Percentiles rank a stretch among this genome's conserved stretches.
Evolutionary conservation across 202 grass and related monocot species (phyloP).

Genomic region (Panicum hallii): DNA sequence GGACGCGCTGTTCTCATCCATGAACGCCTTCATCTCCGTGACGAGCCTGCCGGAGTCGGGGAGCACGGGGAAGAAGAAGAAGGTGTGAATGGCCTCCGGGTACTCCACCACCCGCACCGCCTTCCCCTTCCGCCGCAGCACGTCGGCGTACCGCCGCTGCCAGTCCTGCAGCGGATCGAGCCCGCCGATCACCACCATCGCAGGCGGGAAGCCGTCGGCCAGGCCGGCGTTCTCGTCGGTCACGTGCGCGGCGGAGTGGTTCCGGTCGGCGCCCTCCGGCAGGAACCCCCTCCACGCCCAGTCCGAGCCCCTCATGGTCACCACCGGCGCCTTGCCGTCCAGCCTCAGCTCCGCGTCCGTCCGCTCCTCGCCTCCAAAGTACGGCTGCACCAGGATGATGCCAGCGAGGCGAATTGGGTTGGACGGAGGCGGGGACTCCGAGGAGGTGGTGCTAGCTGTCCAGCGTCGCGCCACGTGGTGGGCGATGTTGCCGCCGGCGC

Average conservation of each 20-base stretch:
- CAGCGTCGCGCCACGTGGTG: slow-evolving; percentile 67
- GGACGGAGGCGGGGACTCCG: background rate
- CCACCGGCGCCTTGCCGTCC: slow-evolving; percentile 47
- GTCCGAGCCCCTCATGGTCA: slow-evolving; percentile 41
- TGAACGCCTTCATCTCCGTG: slow-evolving; percentile 52
- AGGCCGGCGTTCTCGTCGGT: slow-evolving; percentile 31
- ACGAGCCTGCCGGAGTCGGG: slow-evolving; percentile 43
- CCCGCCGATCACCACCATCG: slow-evolving; percentile 56
- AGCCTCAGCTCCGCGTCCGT: slow-evolving; percentile 56
- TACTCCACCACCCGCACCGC: slow-evolving; percentile 45
- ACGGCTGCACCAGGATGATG: slow-evolving; percentile 61
- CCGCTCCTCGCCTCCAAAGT: slow-evolving; percentile 61
- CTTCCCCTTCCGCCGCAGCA: slow-evolving; percentile 42
- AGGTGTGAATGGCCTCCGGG: slow-evolving; percentile 55
- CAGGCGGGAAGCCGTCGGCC: slow-evolving; percentile 41
- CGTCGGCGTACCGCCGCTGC: slow-evolving; percentile 52
- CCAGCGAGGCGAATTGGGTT: slow-evolving; percentile 40
- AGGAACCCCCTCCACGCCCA: slow-evolving; percentile 57
- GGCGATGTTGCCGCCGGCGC: slow-evolving; percentile 69
- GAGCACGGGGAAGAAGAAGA: slow-evolving; percentile 63
- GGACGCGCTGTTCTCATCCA: slow-evolving; percentile 24
- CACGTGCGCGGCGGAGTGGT: slow-evolving; percentile 59
- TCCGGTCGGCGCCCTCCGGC: slow-evolving; percentile 51
- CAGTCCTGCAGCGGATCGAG: slow-evolving; percentile 57
- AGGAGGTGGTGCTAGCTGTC: background rate